Conservation (phyloP, 2,329 filamentous ascomycete species). For the Alternaria burnsii region DNA sequence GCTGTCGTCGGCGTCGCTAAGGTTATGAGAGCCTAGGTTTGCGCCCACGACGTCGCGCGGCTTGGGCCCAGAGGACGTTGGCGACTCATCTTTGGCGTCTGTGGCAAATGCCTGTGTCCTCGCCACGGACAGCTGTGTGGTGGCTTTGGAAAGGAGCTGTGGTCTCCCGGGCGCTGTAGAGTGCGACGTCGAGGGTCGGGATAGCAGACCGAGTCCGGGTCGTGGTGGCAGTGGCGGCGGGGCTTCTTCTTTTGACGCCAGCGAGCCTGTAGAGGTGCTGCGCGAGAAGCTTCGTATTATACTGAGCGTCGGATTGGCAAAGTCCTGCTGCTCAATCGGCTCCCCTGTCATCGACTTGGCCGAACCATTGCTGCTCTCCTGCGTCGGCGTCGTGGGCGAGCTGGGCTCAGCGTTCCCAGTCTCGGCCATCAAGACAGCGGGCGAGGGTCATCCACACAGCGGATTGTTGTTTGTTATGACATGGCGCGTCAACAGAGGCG, state of each 20-base stretch:
- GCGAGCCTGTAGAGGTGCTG: constrained; percentile 36
- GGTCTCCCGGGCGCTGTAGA: constrained; percentile 54
- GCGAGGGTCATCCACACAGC: constrained; percentile 31
- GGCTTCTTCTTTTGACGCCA: constrained; percentile 54
- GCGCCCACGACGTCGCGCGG: constrained; percentile 52
- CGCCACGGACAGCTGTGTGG: constrained; percentile 82
- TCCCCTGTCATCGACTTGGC: constrained; percentile 25
- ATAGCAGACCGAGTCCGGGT: constrained; percentile 49
- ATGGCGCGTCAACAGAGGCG: constrained; percentile 11
- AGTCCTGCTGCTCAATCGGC: constrained; percentile 40
- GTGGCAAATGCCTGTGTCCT: constrained; percentile 80
- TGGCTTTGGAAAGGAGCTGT: constrained; percentile 69
- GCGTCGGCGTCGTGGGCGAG: constrained; percentile 48
- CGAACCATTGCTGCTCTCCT: constrained; percentile 43
- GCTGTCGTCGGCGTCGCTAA: constrained; percentile 68
- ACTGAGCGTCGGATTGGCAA: constrained; percentile 45
- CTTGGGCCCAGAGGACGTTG: constrained; percentile 45
- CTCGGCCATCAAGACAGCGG: constrained; percentile 37
- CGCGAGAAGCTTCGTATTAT: constrained; percentile 42
- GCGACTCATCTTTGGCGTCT: constrained; percentile 36
- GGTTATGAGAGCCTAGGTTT: constrained; percentile 52
- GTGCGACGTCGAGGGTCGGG: constrained; percentile 51
- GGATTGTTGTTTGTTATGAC: constrained; percentile 7
- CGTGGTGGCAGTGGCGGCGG: constrained; percentile 67
- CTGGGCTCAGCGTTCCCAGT: constrained; percentile 37